Conservation (phyloP, 2,329 filamentous ascomycete species). For the Trichoderma oligosporum region DNA sequence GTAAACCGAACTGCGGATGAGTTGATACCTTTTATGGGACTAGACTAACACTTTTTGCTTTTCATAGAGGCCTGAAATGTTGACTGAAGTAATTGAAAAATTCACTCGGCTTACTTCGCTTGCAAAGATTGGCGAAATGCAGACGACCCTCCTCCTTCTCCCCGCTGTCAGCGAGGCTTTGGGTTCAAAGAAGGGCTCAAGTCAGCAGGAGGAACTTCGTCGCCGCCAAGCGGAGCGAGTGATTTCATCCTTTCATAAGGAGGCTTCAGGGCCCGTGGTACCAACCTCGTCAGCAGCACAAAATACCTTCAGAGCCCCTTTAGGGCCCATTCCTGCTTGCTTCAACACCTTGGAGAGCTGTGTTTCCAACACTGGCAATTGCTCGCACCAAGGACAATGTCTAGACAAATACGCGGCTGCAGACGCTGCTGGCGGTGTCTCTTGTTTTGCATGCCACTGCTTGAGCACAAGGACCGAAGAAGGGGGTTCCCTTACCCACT, state of each 20-base stretch:
- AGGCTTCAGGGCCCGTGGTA: constrained; percentile 24
- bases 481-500: constrained; percentile 63
- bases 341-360: constrained; percentile 69
- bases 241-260: constrained; percentile 37
- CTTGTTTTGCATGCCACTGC: constrained; percentile 85
- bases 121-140: constrained; percentile 48
- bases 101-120: constrained; percentile 44
- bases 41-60: neutral
- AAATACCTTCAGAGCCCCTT: constrained; percentile 36
- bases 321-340: constrained; percentile 62
- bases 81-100: constrained; percentile 44
- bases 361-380: constrained; percentile 66
- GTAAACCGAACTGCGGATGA: neutral
- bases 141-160: constrained; percentile 55
- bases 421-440: constrained; percentile 39
- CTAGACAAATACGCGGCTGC: constrained; percentile 57
- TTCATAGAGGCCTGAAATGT: constrained; percentile 37
- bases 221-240: constrained; percentile 49
- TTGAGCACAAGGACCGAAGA: constrained; percentile 50
- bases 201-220: constrained; percentile 42
- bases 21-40: neutral
- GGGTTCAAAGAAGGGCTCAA: constrained; percentile 39
- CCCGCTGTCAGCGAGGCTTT: constrained; percentile 43
- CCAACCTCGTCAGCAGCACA: constrained; percentile 30
- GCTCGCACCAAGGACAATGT: constrained; percentile 79